These are phyloP conservation scores for Oryza australiensis DNA, from an alignment of 176 grass and related monocot genomes.

Conservation along the genomic window DNA sequence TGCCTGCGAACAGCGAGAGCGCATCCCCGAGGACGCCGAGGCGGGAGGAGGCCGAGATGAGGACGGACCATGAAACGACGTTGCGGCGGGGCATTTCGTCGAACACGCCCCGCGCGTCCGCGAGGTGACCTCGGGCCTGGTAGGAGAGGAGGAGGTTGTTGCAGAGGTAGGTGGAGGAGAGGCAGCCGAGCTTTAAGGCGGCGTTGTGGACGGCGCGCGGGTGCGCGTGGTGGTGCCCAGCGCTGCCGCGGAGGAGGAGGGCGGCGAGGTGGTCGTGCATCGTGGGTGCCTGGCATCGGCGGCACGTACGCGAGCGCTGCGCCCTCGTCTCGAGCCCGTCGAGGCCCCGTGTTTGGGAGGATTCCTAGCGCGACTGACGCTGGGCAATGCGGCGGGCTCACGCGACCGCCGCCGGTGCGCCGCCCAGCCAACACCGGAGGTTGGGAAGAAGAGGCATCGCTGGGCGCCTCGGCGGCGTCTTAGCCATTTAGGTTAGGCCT, in stretches of 20 bases:
- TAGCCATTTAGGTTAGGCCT: neutral
- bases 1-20: slow-evolving; percentile 33
- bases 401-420: neutral
- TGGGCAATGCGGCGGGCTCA: neutral
- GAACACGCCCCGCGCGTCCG: slow-evolving; percentile 52
- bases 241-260: slow-evolving; percentile 29
- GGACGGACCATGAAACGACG: slow-evolving; percentile 49
- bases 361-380: neutral
- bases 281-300: slow-evolving; percentile 30
- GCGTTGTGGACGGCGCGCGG: slow-evolving; percentile 38
- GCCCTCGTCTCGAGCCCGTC: neutral
- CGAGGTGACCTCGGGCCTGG: neutral
- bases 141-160: slow-evolving; percentile 44
- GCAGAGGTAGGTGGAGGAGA: slow-evolving; percentile 56
- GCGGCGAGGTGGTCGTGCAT: slow-evolving; percentile 47
- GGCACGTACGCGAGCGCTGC: neutral
- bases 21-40: slow-evolving; percentile 29
- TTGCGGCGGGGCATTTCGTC: slow-evolving; percentile 62
- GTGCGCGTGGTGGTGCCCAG: neutral
- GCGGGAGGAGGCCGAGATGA: slow-evolving; percentile 42
- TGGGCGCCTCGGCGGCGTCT: neutral
- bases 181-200: slow-evolving; percentile 48
- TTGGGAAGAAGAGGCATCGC: neutral
- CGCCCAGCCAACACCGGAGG: neutral
- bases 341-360: neutral